Evolutionary conservation across 2,329 filamentous ascomycete species (phyloP).

Genomic region (Ustulina deusta): DNA sequence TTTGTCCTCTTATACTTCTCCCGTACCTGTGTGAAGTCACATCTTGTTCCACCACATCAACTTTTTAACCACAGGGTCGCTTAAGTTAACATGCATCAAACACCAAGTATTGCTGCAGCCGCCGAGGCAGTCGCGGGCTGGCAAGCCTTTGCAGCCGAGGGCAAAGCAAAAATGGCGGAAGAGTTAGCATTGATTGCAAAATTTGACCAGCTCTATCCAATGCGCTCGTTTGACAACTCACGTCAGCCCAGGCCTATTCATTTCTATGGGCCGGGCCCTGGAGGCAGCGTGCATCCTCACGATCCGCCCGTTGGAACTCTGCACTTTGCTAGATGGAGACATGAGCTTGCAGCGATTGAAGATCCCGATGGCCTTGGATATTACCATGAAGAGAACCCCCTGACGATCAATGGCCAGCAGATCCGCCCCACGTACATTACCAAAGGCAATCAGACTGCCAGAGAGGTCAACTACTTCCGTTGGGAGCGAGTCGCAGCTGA

Average conservation of each 20-base stretch:
- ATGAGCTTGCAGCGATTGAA: slow-evolving; percentile 12
- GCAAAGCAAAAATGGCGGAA: background rate
- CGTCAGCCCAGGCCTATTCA: slow-evolving; percentile 21
- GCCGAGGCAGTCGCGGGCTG: background rate
- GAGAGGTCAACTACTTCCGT: slow-evolving; percentile 31
- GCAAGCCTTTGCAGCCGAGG: slow-evolving; percentile 22
- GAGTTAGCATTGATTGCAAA: background rate
- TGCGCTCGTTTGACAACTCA: background rate
- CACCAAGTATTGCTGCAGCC: background rate
- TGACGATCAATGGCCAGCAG: slow-evolving; percentile 5
- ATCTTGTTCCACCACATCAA: background rate
- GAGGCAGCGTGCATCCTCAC: slow-evolving; percentile 6
- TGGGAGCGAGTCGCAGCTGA: slow-evolving; percentile 28
- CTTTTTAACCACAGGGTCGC: background rate
- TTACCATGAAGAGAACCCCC: slow-evolving; percentile 18
- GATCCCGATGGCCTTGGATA: slow-evolving; percentile 16
- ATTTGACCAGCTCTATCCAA: slow-evolving; percentile 14
- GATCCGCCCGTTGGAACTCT: slow-evolving; percentile 32
- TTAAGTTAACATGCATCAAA: background rate
- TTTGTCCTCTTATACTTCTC: background rate
- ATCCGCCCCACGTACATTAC: slow-evolving; percentile 28
- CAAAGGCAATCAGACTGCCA: background rate
- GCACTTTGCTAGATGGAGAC: slow-evolving; percentile 31
- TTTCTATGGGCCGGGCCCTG: slow-evolving; percentile 36
- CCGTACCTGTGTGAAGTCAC: background rate